phyloP scores from a whole-genome alignment of 345 rosid species.

The Corchorus capsularis region DNA sequence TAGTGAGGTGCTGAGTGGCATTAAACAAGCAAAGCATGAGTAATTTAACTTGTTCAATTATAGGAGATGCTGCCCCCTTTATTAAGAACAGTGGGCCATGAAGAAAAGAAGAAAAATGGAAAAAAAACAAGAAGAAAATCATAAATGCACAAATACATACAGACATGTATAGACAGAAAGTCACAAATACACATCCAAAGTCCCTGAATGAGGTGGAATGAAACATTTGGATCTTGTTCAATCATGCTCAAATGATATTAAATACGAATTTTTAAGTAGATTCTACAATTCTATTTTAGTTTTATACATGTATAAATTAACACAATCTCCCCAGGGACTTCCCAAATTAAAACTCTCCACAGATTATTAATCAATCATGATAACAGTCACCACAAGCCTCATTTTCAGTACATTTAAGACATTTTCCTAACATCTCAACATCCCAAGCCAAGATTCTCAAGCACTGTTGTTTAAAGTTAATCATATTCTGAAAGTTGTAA shows the following conservation, averaged over 20 bases:
- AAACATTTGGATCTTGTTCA: slow-evolving; percentile 16
- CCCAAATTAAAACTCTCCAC: neutral
- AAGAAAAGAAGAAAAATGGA: neutral
- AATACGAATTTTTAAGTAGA: neutral
- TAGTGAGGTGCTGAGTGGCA: slow-evolving; percentile 27
- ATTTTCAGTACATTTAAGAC: neutral
- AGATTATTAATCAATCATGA: neutral
- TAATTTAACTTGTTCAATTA: slow-evolving; percentile 27
- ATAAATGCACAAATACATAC: neutral
- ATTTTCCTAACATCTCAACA: neutral
- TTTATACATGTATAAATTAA: neutral
- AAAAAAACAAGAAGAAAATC: slow-evolving; percentile 5
- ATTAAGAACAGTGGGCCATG: slow-evolving; percentile 32
- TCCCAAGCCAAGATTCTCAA: neutral
- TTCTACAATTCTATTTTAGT: neutral
- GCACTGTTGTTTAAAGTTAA: too few relatives aligned
- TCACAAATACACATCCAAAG: slow-evolving; percentile 11
- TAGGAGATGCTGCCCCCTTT: slow-evolving; percentile 23
- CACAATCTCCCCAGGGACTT: neutral
- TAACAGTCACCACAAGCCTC: slow-evolving; percentile 6
- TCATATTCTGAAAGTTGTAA: neutral
- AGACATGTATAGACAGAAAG: neutral
- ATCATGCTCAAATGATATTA: neutral
- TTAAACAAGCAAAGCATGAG: slow-evolving; percentile 10
- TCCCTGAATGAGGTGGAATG: slow-evolving; percentile 13